Conservation (phyloP, 2,329 filamentous ascomycete species). For the Penicillium sclerotigenum region DNA sequence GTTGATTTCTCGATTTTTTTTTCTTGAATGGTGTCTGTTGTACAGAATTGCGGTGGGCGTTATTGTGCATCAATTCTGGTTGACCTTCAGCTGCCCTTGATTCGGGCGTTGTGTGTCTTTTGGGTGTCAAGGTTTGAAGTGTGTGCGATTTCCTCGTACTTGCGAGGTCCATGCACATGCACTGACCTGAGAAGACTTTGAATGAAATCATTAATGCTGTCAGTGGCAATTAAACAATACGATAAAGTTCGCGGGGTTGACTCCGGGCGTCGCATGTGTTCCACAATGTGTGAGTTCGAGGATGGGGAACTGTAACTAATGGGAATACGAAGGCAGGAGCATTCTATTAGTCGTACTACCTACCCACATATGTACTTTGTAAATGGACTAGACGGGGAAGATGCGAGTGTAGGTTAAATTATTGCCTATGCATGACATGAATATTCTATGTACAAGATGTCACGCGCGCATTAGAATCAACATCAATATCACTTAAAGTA, state of each 20-base stretch:
- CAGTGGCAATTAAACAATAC: background rate
- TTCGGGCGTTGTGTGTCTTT: background rate
- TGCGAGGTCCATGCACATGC: background rate
- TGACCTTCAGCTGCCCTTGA: background rate
- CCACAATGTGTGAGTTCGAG: too few species aligned
- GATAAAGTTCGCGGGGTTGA: too few species aligned
- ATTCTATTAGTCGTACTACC: too few species aligned
- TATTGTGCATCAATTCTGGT: background rate
- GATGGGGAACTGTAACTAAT: too few species aligned
- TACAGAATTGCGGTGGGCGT: background rate
- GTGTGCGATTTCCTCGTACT: background rate
- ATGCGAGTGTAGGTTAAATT: too few species aligned
- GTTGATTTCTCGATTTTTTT: background rate
- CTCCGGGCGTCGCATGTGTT: too few species aligned
- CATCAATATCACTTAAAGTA: background rate
- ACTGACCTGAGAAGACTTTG: background rate
- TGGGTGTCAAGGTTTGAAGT: background rate
- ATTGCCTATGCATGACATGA: too few species aligned
- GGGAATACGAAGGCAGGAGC: too few species aligned
- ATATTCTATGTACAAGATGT: background rate
- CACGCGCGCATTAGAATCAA: background rate
- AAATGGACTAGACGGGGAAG: too few species aligned
- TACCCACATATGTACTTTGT: too few species aligned
- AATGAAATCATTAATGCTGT: background rate
- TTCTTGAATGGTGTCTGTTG: too few species aligned